Base-by-base conservation (phyloP, 768 basidiomycete species). In the Tremella fuciformis region DNA sequence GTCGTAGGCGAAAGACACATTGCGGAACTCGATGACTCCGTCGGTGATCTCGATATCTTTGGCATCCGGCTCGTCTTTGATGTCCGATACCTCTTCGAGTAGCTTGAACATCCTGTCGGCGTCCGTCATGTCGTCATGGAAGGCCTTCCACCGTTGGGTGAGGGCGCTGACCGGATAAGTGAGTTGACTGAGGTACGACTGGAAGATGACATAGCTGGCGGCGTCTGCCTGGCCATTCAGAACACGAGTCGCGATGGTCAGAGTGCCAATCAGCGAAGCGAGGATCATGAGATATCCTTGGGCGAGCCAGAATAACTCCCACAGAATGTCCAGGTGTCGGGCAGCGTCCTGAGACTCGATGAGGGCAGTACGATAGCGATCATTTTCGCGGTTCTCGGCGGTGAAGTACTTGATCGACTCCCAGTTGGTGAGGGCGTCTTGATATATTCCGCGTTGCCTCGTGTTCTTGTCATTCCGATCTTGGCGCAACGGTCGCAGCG, bases 21-120 rank as follows among this genome's bases (percentile, higher is more conserved):
- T 85, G 24, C 90, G 88, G 73, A 98, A 96, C 72, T 89, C 90
- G 70, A 97, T 88, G 73, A 87, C 85, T 2, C 91, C 86, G 52
- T 85, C 81, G 16, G 83, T 78, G 8, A 90, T 82, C 46, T 86
- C 79, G 22, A 96, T 82, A 50, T 89, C 85, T 13, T 83, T 81
- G 8, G 88, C 89, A 64, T 84, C 82, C 8, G 86, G 86, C 70
- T 83, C 83, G 76, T 94, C 90, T 63, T 86, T 84, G 61, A 97
- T 84, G 59, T 93, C 92, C 0, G 84, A 86, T 1, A 88, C 85
- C 70, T 93, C 88, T 59, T 85, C 84, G 7, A 98, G 81, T 16
- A 92, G 80, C 55, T 86, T 83, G 57, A 96, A 80, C 44, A 97
- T 81, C 69, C 85, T 87, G 76, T 94, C 91, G 7, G 89, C 87